phyloP scores from a whole-genome alignment of 2,329 filamentous ascomycete genomes.

The Emergomyces africanus region DNA sequence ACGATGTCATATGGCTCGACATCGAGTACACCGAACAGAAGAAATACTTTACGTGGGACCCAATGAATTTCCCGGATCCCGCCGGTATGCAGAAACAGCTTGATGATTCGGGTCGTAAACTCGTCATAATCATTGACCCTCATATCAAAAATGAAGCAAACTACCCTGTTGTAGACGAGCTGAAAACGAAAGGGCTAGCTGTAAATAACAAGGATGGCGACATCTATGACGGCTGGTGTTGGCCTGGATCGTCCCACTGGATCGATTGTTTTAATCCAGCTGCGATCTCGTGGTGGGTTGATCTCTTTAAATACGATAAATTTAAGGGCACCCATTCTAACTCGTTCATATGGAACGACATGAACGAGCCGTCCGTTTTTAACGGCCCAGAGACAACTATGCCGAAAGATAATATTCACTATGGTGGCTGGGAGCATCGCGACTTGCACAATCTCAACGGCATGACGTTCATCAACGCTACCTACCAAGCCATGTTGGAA shows the following conservation, averaged over 20 bases:
- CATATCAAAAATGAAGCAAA: constrained; percentile 87
- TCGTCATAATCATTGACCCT: constrained; percentile 90
- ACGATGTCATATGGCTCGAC: constrained; percentile 98
- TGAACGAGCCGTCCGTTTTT: constrained; percentile 99
- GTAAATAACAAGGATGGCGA: constrained; percentile 83
- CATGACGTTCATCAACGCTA: constrained; percentile 90
- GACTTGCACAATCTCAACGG: constrained; percentile 95
- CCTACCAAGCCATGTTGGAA: constrained; percentile 68
- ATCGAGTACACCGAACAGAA: constrained; percentile 95
- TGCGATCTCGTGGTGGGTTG: constrained; percentile 80
- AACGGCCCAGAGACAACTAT: constrained; percentile 97
- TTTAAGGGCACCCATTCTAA: constrained; percentile 83
- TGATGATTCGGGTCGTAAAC: constrained; percentile 71
- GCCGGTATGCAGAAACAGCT: constrained; percentile 79
- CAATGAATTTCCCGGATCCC: constrained; percentile 74
- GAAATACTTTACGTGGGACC: constrained; percentile 98
- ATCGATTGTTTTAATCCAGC: constrained; percentile 92
- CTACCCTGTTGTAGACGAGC: constrained; percentile 64
- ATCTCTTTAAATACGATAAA: constrained; percentile 71
- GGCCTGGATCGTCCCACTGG: constrained; percentile 96
- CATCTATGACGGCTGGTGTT: constrained; percentile 94
- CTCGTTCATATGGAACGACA: constrained; percentile 96
- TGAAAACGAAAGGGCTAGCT: constrained; percentile 72
- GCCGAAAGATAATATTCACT: constrained; percentile 95
- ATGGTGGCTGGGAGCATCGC: constrained; percentile 88